Evolutionary conservation across 2,329 filamentous ascomycete species (phyloP), one percentile per base, ranked within the genome.

Genomic region (Triangularia verruculosa): DNA sequence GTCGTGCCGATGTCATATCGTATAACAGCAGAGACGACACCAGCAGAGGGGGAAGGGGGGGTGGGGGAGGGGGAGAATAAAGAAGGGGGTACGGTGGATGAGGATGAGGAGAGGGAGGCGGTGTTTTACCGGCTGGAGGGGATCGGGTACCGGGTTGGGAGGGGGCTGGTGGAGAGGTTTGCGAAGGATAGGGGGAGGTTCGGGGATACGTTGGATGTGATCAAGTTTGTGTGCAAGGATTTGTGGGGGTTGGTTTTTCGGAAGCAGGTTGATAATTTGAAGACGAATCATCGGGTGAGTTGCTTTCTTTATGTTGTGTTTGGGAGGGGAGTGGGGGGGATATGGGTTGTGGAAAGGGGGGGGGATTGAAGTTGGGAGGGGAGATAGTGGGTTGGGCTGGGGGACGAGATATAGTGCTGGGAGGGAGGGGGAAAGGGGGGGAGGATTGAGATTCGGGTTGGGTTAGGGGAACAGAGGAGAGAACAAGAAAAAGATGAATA

Each of bases 151-250:
- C 83, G 95, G 47, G 95, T 99, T 61, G 95, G 95, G 0, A 86
- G 97, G 78, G 95, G 95, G 0, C 82, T 98, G 62, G 93, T 93
- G 20, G 95, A 99, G 79, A 85, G 93, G 60, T 93, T 95, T 80
- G 92, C 90, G 9, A 84, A 86, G 73, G 91, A 96, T 75, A 85
- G 92, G 59, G 92, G 94, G 47, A 90, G 93, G 57, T 96, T 97
- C 74, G 91, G 89, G 66, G 93, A 97, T 71, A 93, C 93, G 3
- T 86, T 99, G 51, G 95, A 98, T 74, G 90, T 93, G 57, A 99
- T 99, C 75, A 99, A 99, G 76, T 98, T 99, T 74, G 83, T 99
- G 57, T 99, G 95, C 85, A 99, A 99, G 80, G 95, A 99, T 76
- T 83, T 99, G 53, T 99, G 95, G 95, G 93, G 88, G 32, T 83